Conservation (phyloP, 257 asterid species). For the Gentiana dahurica region DNA sequence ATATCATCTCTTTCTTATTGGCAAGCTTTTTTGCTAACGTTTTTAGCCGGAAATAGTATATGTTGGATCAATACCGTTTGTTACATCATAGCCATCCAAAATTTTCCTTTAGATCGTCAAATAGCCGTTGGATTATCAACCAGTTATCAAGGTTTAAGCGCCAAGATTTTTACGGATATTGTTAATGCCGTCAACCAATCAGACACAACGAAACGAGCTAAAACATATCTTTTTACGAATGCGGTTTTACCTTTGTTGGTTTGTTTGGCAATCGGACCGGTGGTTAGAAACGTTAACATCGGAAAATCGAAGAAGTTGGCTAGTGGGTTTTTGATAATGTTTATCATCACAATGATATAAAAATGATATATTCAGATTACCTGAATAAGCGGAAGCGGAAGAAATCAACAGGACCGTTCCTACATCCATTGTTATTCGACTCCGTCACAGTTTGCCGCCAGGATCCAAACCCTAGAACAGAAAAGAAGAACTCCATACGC, state of each 20-base stretch:
- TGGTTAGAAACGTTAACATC: conserved; percentile 19
- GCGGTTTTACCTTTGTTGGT: conserved; percentile 40
- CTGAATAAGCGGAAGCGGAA: too few relatives aligned
- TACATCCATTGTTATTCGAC: too few relatives aligned
- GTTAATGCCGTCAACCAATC: conserved; percentile 24
- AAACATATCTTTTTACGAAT: conserved; percentile 38
- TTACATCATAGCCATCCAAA: conserved; percentile 38
- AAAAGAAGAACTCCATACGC: too few relatives aligned
- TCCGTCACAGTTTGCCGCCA: too few relatives aligned
- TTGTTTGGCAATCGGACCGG: conserved; percentile 25
- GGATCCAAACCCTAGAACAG: too few relatives aligned
- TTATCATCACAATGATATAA: conserved; percentile 46
- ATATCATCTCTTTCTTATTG: conserved; percentile 25
- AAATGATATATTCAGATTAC: too few relatives aligned
- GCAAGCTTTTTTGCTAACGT: conserved; percentile 46
- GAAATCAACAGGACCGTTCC: too few relatives aligned
- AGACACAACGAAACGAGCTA: conserved; percentile 27
- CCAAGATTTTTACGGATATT: conserved; percentile 39
- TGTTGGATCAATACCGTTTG: conserved; percentile 82
- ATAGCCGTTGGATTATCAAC: conserved; percentile 65
- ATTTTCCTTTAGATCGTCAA: conserved; percentile 62
- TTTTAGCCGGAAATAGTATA: conserved; percentile 59
- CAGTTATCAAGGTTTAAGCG: conserved; percentile 57
- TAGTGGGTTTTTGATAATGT: conserved; percentile 49
- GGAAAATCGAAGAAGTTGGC: conserved; percentile 39